Evolutionary conservation across 2,329 filamentous ascomycete species (phyloP).

Genomic region (Orbilia ellipsospora): DNA sequence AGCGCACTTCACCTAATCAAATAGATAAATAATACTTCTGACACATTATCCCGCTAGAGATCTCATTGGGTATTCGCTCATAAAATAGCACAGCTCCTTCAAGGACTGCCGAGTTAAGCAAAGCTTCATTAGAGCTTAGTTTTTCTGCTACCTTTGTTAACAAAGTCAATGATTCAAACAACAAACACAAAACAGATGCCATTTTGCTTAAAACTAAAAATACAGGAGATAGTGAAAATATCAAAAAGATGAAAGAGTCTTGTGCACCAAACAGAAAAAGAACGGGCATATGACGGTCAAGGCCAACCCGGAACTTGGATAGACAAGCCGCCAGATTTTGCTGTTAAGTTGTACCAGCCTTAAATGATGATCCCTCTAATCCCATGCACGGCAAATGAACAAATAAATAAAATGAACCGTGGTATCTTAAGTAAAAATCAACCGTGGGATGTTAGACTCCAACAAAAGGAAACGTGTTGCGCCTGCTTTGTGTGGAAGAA

Average conservation of each 20-base stretch:
- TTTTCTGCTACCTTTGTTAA: not conserved
- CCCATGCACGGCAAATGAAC: too few relatives aligned
- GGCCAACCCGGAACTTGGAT: slow-evolving; percentile 26
- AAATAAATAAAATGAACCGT: too few relatives aligned
- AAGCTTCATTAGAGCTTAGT: slow-evolving; percentile 15
- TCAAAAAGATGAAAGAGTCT: slow-evolving; percentile 17
- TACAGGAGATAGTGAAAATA: not conserved
- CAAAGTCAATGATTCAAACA: not conserved
- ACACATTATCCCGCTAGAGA: too few relatives aligned
- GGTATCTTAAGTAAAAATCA: too few relatives aligned
- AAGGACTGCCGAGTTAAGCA: slow-evolving; percentile 4
- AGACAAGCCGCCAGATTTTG: slow-evolving; percentile 32
- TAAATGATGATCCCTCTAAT: too few relatives aligned
- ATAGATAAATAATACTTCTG: too few relatives aligned
- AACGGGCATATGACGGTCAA: not conserved
- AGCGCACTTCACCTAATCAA: too few relatives aligned
- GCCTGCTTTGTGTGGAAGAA: too few relatives aligned
- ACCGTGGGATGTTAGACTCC: too few relatives aligned
- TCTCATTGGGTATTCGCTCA: too few relatives aligned
- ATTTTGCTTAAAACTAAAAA: not conserved
- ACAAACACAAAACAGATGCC: not conserved
- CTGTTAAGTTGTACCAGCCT: not conserved
- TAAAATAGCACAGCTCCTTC: not conserved
- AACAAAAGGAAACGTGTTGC: too few relatives aligned
- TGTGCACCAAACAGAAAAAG: slow-evolving; percentile 4